Evolutionary conservation across 805 yeast genomes (phyloP), one percentile per base, ranked within the genome.

Genomic region (Sugiyamaella smithiae): DNA sequence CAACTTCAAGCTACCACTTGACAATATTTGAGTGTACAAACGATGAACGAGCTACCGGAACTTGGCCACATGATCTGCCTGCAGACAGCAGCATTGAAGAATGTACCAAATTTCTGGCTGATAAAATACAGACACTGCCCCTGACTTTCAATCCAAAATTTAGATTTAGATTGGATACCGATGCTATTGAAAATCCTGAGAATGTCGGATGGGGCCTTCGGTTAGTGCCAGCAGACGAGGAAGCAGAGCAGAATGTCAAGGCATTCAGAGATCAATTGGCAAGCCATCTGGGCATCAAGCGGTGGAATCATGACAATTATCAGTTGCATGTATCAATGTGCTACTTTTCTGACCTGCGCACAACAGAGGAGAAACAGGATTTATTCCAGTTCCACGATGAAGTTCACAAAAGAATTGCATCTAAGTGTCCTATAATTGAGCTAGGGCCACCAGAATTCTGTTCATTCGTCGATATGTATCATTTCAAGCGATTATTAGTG

Each of bases 1-100:
- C 45, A 12, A 17, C 45, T 23, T 41, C 45, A 9, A 16, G 45
- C 28, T 41, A 41, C 23, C 45, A 41, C 23, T 23, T 41, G 45
- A 41, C 45, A 5, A 17, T 41, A 23, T 41, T 23, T 23, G 29
- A 41, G 11, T 28, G 45, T 16, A 12, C 40, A 5, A 41, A 41
- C 23, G 11, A 38, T 17, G 42, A 38, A 14, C 19, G 42, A 38
- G 16, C 14, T 12, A 24, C 42, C 5, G 42, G 42, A 6, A 12
- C 23, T 38, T 38, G 42, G 42, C 42, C 42, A 6, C 28, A 8
- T 7, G 36, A 31, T 7, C 24, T 23, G 14, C n/a, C 16, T 7
- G 16, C 17, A 6, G 37, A 41, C 14, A 19, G 16, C 6, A 22
- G 19, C 7, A 41, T 41, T 11, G 45, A 41, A 8, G 40, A 22